Base-by-base conservation (phyloP, 208 protist genomes). In the Phytomonas sp. region DNA sequence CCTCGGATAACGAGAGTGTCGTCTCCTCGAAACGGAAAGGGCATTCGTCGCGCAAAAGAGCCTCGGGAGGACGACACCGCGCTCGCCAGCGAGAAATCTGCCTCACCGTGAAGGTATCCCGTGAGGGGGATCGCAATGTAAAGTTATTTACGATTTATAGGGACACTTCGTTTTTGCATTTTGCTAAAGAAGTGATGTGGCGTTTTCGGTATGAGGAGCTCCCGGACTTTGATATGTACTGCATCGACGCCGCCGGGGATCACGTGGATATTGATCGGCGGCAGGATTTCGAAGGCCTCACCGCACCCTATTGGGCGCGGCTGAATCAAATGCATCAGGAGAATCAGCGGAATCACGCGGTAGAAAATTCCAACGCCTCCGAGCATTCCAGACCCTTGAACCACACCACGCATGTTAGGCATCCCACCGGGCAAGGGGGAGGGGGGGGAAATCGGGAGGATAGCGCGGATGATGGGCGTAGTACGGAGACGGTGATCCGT, bases 201-300 rank as follows among this genome's bases (percentile, higher is more conserved):
- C 89, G 89, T 33, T 95, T 92, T 62, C 72, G 76, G 29, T 95
- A 90, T 68, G 70, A 62, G 33, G 66, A 81, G 29, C 34, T 77
- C 17, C 71, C 67, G 11, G 89, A 92, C 66, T 95, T 95, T 70
- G 85, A 91, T 70, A 82, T 95, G 75, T 95, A 90, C 74, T 88
- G 81, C 63, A 77, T 92, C 31, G 86, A 95, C 62, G 67, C 70
- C 20, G 70, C 72, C 9, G 83, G 84, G 26, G 89, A 95, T 51
- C 84, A 79, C 23, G 79, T 92, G 4, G 89, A 95, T 70, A 92
- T 95, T 80, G 89, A 95, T 61, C 72, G 87, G 28, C 66, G 73
- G 68, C 73, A 81, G 13, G 89, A 91, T 76, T 89, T 92, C 66
- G 72, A 81, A 20, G 66, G 73, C 34, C 80, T 92, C 37, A 67